Evolutionary conservation across 257 asterid species (phyloP), one percentile per base, ranked within the genome.

Genomic region (Ajuga chamaepitys): DNA sequence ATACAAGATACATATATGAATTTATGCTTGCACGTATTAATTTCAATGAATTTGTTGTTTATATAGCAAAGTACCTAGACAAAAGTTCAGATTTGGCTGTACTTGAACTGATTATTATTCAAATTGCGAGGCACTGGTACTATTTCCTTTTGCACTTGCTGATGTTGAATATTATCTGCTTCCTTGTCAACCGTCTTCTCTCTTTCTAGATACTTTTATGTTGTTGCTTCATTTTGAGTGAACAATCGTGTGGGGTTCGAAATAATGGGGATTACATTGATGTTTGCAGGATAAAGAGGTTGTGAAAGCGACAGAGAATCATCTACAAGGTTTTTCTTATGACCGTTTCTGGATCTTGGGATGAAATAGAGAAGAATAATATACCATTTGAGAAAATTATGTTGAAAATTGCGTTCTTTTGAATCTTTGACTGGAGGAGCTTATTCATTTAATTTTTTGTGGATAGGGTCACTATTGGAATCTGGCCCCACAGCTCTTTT

Each of bases 401-500:
- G 35, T n/a, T 61, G 60, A 38, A 25, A 16, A 57, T 64, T 32
- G 45, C n/a, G 48, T 71, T 71, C 53, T 71, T 65, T 71, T 71
- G 68, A 47, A 58, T 38, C 53, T 71, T 65, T 71, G 61, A 67
- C 69, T 77, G 81, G 78, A 81, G 74, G 63, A 66, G 71, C 52
- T 52, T 77, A n/a, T 62, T 64, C 72, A 66, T 81, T 78, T 53
- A 74, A 58, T 57, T 64, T n/a, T 78, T 80, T 72, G 82, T 79
- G 95, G 89, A 74, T 79, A 94, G 99, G 86, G 81, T 87, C 93
- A 47, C 88, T 87, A 35, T 67, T 88, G 92, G 90, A 73, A 74
- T 74, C 88, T 65, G 96, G 92, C 57, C 95, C 99, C 96, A 85
- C 96, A 38, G 78, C 87, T 76, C 86, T 90, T 83, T 94, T 94